Evolutionary conservation across 2,329 filamentous ascomycete genomes (phyloP).

Genomic region (Fusarium anguioides): DNA sequence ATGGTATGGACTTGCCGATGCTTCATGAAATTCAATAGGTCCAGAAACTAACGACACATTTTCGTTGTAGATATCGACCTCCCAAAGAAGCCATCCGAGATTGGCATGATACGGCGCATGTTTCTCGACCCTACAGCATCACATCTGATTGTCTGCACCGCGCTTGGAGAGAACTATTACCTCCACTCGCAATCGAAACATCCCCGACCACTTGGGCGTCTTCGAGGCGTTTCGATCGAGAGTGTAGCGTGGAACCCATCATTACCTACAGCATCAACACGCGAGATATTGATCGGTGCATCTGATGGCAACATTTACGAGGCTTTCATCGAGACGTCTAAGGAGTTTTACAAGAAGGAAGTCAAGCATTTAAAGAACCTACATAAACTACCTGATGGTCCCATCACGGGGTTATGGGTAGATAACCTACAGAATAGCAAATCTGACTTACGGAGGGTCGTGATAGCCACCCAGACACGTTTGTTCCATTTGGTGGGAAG

Average conservation of each 20-base stretch:
- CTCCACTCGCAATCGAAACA: slow-evolving; percentile 94
- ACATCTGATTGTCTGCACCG: slow-evolving; percentile 91
- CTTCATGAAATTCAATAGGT: background rate
- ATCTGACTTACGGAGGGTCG: slow-evolving; percentile 77
- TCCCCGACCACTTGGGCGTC: slow-evolving; percentile 80
- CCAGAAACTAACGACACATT: slow-evolving; percentile 18
- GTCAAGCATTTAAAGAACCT: slow-evolving; percentile 90
- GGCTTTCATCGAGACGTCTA: slow-evolving; percentile 91
- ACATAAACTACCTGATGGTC: slow-evolving; percentile 83
- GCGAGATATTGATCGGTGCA: slow-evolving; percentile 91
- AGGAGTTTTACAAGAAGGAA: slow-evolving; percentile 94
- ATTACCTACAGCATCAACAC: slow-evolving; percentile 89
- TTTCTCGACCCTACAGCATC: slow-evolving; percentile 98
- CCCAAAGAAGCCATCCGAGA: slow-evolving; percentile 89
- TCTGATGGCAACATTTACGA: slow-evolving; percentile 97
- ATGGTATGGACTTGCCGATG: slow-evolving; percentile 65
- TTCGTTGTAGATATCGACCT: slow-evolving; percentile 84
- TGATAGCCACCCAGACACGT: slow-evolving; percentile 82
- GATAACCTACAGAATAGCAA: slow-evolving; percentile 77
- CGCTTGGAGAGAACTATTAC: slow-evolving; percentile 95
- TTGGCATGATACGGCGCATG: slow-evolving; percentile 92
- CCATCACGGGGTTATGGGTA: slow-evolving; percentile 87
- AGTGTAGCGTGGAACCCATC: slow-evolving; percentile 95
- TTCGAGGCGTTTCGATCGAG: slow-evolving; percentile 90
- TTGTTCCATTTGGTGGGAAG: slow-evolving; percentile 86